Evolutionary conservation across 139 green algal genomes (phyloP).

Genomic region (Micractinium conductrix): DNA sequence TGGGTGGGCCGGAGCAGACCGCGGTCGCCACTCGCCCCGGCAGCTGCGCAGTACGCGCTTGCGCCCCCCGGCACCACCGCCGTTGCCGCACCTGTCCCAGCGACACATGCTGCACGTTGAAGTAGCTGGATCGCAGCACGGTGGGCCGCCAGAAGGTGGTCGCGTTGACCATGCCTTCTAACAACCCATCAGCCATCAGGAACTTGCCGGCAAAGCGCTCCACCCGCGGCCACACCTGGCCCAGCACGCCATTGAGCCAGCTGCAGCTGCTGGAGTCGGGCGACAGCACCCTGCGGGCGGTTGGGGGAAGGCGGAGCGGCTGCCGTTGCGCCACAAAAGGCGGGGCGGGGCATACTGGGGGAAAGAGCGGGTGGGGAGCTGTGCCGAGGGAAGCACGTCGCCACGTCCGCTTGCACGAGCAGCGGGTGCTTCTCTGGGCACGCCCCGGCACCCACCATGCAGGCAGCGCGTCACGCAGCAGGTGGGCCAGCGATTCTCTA

Average conservation of each 20-base stretch:
- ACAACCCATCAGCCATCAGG: constrained; percentile 3
- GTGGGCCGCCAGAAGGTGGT: constrained; percentile 40
- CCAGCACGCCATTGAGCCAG: constrained; percentile 29
- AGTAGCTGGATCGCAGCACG: constrained; percentile 9
- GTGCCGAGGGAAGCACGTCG: too few relatives aligned
- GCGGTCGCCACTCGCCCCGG: too few relatives aligned
- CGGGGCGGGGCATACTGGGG: background rate
- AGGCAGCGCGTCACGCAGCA: too few relatives aligned
- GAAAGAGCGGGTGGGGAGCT: too few relatives aligned
- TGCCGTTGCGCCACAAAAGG: too few relatives aligned
- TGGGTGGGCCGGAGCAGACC: too few relatives aligned
- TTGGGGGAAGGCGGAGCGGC: too few relatives aligned
- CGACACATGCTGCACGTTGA: constrained; percentile 27
- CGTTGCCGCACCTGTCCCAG: constrained; percentile 31
- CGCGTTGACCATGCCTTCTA: constrained; percentile 42
- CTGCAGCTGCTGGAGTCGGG: background rate
- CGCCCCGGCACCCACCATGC: too few relatives aligned
- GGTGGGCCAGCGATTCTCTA: too few relatives aligned
- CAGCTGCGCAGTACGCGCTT: background rate
- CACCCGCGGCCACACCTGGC: constrained; percentile 37
- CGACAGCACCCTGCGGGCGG: background rate
- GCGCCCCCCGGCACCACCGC: background rate
- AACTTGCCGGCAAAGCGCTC: constrained; percentile 19
- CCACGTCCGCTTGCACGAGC: too few relatives aligned
- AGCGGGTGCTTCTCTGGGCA: too few relatives aligned